Evolutionary conservation across 2,329 filamentous ascomycete species (phyloP).

Genomic region (Verticillium tricorpus): DNA sequence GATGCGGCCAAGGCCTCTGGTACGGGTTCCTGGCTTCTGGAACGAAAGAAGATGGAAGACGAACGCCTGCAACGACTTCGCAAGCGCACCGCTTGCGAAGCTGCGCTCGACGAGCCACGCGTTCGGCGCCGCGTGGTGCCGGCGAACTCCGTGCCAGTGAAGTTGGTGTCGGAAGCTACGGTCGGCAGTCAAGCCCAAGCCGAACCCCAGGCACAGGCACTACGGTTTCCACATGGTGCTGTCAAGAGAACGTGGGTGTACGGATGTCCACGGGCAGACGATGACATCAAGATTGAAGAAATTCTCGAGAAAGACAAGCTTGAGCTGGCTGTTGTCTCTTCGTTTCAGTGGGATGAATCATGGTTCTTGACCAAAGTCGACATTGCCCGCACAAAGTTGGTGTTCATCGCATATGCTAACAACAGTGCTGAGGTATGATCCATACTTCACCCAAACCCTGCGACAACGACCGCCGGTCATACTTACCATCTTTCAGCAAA

Average conservation of each 20-base stretch:
- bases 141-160: neutral
- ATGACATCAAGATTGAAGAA: conserved; percentile 86
- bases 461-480: neutral
- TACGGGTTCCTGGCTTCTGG: conserved; percentile 32
- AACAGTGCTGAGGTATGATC: conserved; percentile 45
- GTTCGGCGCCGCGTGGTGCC: neutral
- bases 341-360: conserved; percentile 79
- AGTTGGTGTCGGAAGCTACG: neutral
- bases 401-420: conserved; percentile 53
- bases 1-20: neutral
- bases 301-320: conserved; percentile 70
- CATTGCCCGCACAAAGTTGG: conserved; percentile 52
- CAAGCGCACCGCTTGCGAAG: conserved; percentile 39
- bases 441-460: neutral
- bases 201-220: neutral
- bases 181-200: neutral
- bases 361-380: conserved; percentile 75
- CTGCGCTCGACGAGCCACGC: neutral
- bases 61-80: conserved; percentile 69
- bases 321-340: conserved; percentile 75
- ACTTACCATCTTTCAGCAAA: conserved; percentile 33
- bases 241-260: conserved; percentile 79
- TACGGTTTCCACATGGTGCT: conserved; percentile 51
- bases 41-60: conserved; percentile 81
- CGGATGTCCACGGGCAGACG: conserved; percentile 53